A percentile compares a stretch with the other conserved stretches of the same genome.
phyloP scores from a whole-genome alignment of 2,329 filamentous ascomycete genomes.

The Exophiala viscosa region DNA sequence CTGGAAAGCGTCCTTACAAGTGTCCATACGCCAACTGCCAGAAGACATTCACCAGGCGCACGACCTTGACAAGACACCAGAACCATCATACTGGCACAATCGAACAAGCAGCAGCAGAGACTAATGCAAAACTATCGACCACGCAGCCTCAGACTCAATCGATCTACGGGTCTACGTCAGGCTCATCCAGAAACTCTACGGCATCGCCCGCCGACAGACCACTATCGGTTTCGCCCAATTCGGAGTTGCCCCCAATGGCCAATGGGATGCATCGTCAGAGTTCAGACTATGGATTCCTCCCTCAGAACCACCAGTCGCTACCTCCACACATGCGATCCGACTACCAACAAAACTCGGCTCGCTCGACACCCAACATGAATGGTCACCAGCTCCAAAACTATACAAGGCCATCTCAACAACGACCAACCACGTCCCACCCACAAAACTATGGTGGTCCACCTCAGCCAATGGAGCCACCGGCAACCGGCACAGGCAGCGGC shows the following conservation, averaged over 20 bases:
- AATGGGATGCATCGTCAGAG: slow-evolving; percentile 61
- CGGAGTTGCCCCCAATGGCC: slow-evolving; percentile 67
- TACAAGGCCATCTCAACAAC: slow-evolving; percentile 46
- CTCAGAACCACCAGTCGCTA: slow-evolving; percentile 62
- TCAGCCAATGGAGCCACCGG: slow-evolving; percentile 75
- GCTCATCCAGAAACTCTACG: slow-evolving; percentile 55
- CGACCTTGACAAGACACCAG: slow-evolving; percentile 90
- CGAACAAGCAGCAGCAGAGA: slow-evolving; percentile 86
- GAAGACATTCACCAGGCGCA: slow-evolving; percentile 95
- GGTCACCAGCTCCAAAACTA: slow-evolving; percentile 63
- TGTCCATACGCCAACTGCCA: slow-evolving; percentile 97
- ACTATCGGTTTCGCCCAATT: slow-evolving; percentile 73
- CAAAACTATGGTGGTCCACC: slow-evolving; percentile 76
- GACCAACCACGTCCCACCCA: slow-evolving; percentile 78
- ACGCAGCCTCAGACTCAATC: slow-evolving; percentile 38
- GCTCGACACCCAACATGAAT: slow-evolving; percentile 59
- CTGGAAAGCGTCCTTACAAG: slow-evolving; percentile 92
- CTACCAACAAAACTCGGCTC: slow-evolving; percentile 63
- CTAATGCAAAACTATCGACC: slow-evolving; percentile 74
- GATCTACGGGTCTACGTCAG: slow-evolving; percentile 42
- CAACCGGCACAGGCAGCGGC: slow-evolving; percentile 65
- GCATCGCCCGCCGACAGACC: slow-evolving; percentile 78
- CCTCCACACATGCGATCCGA: slow-evolving; percentile 78
- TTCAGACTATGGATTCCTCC: slow-evolving; percentile 72
- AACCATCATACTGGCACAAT: slow-evolving; percentile 94